Evolutionary conservation across 345 rosid genomes (phyloP).

Genomic region (Aquilaria sinensis): DNA sequence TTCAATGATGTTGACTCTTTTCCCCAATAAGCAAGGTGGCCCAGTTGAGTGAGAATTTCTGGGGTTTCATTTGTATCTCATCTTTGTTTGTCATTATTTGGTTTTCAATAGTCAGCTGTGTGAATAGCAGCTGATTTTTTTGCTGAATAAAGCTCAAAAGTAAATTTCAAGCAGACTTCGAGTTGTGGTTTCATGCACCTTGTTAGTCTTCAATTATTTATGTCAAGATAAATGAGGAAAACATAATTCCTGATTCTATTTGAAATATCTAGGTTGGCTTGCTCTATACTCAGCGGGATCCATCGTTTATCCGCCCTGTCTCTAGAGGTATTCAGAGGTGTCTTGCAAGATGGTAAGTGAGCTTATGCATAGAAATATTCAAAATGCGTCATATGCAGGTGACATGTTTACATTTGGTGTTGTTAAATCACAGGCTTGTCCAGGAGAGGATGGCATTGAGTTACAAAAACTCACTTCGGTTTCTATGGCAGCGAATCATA

Average conservation of each 20-base stretch:
- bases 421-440: slow-evolving; percentile 59
- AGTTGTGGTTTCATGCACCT: too few species aligned
- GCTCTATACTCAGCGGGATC: slow-evolving; percentile 85
- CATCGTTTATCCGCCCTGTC: slow-evolving; percentile 78
- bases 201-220: too few species aligned
- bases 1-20: background rate
- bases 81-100: too few species aligned
- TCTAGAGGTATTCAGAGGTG: slow-evolving; percentile 84
- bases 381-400: background rate
- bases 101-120: too few species aligned
- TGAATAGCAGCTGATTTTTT: too few species aligned
- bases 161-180: too few species aligned
- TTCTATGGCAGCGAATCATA: slow-evolving; percentile 63
- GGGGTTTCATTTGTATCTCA: background rate
- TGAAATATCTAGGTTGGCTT: slow-evolving; percentile 60
- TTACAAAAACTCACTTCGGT: slow-evolving; percentile 34
- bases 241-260: too few species aligned
- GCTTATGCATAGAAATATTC: slow-evolving; percentile 10
- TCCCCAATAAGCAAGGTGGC: slow-evolving; percentile 7
- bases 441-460: slow-evolving; percentile 63
- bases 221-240: too few species aligned
- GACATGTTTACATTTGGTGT: slow-evolving; percentile 7
- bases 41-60: background rate
- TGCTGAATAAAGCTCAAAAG: too few species aligned
- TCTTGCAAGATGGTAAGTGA: slow-evolving; percentile 79